These are phyloP conservation scores for Lichenothelia convexa DNA, from an alignment of 495 filamentous ascomycete genomes.

Conservation along the genomic window DNA sequence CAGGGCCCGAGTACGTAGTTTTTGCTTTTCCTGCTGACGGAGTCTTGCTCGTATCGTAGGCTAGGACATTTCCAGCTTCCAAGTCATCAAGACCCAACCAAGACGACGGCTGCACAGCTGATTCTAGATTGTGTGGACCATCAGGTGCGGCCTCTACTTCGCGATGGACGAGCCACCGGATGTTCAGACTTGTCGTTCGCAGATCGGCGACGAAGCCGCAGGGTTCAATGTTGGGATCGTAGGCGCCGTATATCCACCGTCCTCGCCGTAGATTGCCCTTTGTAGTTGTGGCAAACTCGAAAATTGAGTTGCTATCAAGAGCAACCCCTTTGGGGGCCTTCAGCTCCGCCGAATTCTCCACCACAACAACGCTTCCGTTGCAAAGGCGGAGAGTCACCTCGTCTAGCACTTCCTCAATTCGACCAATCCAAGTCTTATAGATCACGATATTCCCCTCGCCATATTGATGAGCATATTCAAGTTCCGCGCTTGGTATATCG, in stretches of 20 bases:
- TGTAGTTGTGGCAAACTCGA: constrained; percentile 30
- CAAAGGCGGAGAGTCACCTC: constrained; percentile 16
- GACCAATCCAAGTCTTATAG: constrained; percentile 23
- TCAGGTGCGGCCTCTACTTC: not conserved
- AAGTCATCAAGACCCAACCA: constrained; percentile 10
- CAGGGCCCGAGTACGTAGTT: too few relatives aligned
- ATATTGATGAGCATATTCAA: constrained; percentile 14
- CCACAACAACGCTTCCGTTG: constrained; percentile 21
- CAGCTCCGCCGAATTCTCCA: constrained; percentile 17
- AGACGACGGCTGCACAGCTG: constrained; percentile 6
- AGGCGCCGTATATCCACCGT: constrained; percentile 30
- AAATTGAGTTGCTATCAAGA: constrained; percentile 14
- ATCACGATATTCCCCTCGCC: constrained; percentile 16
- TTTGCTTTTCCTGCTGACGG: too few relatives aligned
- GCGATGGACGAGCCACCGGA: constrained; percentile 28
- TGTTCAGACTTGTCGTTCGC: constrained; percentile 21
- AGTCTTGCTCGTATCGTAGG: too few relatives aligned
- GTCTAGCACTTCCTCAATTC: constrained; percentile 13
- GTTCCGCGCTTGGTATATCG: constrained; percentile 15
- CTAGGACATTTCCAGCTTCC: constrained; percentile 10
- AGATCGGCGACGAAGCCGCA: constrained; percentile 33
- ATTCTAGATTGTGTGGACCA: too few relatives aligned
- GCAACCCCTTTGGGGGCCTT: too few relatives aligned
- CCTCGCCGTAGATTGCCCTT: constrained; percentile 32
- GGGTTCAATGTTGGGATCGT: constrained; percentile 24